phyloP scores from a whole-genome alignment of 1,284 basidiomycete genomes.

The Malassezia psittaci region DNA sequence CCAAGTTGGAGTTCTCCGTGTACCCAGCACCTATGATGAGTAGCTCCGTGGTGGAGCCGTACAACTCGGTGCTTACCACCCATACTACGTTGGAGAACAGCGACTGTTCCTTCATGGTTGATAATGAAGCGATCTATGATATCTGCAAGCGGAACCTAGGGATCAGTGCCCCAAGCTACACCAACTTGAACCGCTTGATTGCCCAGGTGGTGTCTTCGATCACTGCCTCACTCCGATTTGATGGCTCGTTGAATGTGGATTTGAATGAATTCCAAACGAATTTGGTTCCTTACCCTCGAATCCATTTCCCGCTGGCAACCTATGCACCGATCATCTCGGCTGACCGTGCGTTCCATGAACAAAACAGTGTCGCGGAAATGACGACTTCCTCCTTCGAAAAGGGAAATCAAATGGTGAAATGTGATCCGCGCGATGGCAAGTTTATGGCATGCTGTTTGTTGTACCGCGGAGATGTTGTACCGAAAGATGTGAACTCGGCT shows the following conservation, averaged over 20 bases:
- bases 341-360: conserved; percentile 75
- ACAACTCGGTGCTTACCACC: conserved; percentile 97
- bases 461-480: conserved; percentile 85
- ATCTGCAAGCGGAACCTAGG: conserved; percentile 94
- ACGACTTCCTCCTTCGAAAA: conserved; percentile 96
- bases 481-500: conserved; percentile 89
- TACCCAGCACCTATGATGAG: conserved; percentile 68
- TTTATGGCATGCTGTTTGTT: conserved; percentile 63
- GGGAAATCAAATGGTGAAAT: conserved; percentile 83
- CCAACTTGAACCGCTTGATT: conserved; percentile 90
- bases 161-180: conserved; percentile 76
- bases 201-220: conserved; percentile 90
- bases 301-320: conserved; percentile 94
- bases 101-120: conserved; percentile 66
- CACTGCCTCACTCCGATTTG: conserved; percentile 93
- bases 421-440: conserved; percentile 56
- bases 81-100: conserved; percentile 98
- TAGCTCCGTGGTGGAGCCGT: conserved; percentile 95
- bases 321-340: conserved; percentile 86
- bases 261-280: conserved; percentile 98
- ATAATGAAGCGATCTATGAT: conserved; percentile 68
- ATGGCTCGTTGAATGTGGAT: conserved; percentile 95
- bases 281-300: conserved; percentile 70
- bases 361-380: conserved; percentile 96
- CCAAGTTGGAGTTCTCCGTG: conserved; percentile 96